Base-by-base conservation (phyloP, 2,329 filamentous ascomycete genomes). In the Exophiala sideris region DNA sequence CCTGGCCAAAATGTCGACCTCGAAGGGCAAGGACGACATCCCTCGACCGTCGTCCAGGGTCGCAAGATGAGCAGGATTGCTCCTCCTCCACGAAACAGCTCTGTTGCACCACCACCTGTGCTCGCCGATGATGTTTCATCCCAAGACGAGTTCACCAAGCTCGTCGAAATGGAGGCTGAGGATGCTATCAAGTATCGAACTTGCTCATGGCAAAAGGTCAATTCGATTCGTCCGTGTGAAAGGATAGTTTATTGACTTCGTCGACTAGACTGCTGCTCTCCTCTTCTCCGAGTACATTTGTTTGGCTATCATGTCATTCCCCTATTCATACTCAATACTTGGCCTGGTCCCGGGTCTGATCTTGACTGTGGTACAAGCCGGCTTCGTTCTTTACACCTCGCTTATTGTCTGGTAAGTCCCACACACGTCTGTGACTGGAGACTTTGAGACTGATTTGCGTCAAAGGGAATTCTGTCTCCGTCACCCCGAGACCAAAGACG, bases 241-340 rank as follows among this genome's bases (percentile, higher is more conserved):
- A 18, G 10, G 7, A 32, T 32, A n/a, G 18, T 33, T 44, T 54
- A 32, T 35, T 35, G 29, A 44, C 33, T 16, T 29, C 8, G 12
- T 12, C 32, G 12, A 11, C 12, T 65, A 87, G 87, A 96, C 91
- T 49, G 90, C 91, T 0, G 90, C 87, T 1, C 71, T 96, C 63
- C 83, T 96, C 48, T 96, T 96, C 73, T 94, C 89, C 47, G 91
- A 96, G 76, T 96, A 96, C 70, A 96, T 96, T 56, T 95, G 90
- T 69, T 75, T 96, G 72, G 82, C 82, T 18, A 96, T 96, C 68
- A 96, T 96, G 91, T 95, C 89, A 47, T 96, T 96, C 64, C 91
- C 91, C 0, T 95, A 88, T 80, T 95, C 90, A 0, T 96, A 96
- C 71, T 89, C 89, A 40, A 76, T 92, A 24, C 81, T 96, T 6